Evolutionary conservation across 345 rosid genomes (phyloP).

Genomic region (Arabidopsis suecica): DNA sequence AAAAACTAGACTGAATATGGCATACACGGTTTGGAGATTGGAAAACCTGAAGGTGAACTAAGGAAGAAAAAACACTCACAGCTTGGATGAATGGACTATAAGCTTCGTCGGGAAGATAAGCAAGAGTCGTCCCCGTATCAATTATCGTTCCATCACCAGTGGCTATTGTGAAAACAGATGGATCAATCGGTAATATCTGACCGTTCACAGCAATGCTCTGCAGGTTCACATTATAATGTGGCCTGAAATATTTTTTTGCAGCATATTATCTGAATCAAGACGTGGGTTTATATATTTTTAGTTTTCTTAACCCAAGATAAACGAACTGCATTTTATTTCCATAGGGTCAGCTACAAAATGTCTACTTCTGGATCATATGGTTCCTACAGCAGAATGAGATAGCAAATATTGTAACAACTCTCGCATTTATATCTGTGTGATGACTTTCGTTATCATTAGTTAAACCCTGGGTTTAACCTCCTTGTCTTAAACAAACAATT

Average conservation of each 20-base stretch:
- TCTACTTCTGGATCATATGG: conserved; percentile 10
- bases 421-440: background rate
- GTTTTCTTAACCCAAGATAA: conserved; percentile 30
- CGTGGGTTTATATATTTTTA: conserved; percentile 31
- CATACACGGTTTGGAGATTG: background rate
- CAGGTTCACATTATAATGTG: conserved; percentile 94
- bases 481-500: conserved; percentile 1
- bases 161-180: conserved; percentile 80
- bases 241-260: conserved; percentile 63
- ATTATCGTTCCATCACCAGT: conserved; percentile 83
- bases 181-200: conserved; percentile 66
- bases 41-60: background rate
- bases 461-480: conserved; percentile 2
- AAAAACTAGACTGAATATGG: conserved; percentile 20
- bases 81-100: conserved; percentile 70
- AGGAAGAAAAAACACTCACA: conserved; percentile 56
- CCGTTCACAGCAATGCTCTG: conserved; percentile 83
- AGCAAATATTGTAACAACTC: background rate
- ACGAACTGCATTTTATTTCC: conserved; percentile 13
- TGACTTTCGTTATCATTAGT: conserved; percentile 13
- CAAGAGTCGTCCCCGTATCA: conserved; percentile 97
- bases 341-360: conserved; percentile 2
- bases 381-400: conserved; percentile 12
- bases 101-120: conserved; percentile 85
- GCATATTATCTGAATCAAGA: conserved; percentile 47